Evolutionary conservation across 768 basidiomycete genomes (phyloP), one percentile per base, ranked within the genome.

Genomic region (Gloeopeniophorella convolvens): DNA sequence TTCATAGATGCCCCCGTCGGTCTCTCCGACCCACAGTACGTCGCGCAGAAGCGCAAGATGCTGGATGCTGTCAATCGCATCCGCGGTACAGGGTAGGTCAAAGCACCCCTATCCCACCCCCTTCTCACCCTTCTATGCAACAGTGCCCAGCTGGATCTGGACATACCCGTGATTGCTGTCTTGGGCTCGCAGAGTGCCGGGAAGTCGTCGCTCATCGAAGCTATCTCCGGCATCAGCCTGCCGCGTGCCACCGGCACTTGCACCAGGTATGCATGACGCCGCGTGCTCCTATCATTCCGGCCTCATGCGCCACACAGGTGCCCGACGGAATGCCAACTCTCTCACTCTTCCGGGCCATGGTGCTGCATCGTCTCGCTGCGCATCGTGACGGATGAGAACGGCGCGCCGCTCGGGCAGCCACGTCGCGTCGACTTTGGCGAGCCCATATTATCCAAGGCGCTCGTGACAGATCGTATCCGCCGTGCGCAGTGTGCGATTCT

Each of bases 201-300:
- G 0, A 88, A 88, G 58, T 85, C 83, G 0, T 88, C 85, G 0
- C 70, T 88, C 4, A 87, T 89, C 10, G 85, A 89, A 57, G 76
- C 82, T 0, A 86, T 89, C 37, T 85, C 83, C 0, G 83, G 85
- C 0, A 77, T 88, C 15, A 82, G 76, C 0, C 67, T 88, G 0
- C 85, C 85, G 20, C 74, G 84, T 9, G 82, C 81, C 0, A 70
- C 78, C n/a, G 86, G 86, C 0, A 87, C 85, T 0, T 88, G 86
- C 53, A 89, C 86, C 1, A 72, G 86, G 86, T 80, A 53, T 32
- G 54, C 56, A 24, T 41, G n/a, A 10, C 18, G 12, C 9, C 21
- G 11, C 15, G 33, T 11, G 4, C 4, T 2, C 30, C 35, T 23
- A 24, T 30, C 26, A 30, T 2, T 9, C 40, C 30, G 18, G n/a